Base-by-base conservation (phyloP, 306 rosid species). In the Vigna angularis region DNA sequence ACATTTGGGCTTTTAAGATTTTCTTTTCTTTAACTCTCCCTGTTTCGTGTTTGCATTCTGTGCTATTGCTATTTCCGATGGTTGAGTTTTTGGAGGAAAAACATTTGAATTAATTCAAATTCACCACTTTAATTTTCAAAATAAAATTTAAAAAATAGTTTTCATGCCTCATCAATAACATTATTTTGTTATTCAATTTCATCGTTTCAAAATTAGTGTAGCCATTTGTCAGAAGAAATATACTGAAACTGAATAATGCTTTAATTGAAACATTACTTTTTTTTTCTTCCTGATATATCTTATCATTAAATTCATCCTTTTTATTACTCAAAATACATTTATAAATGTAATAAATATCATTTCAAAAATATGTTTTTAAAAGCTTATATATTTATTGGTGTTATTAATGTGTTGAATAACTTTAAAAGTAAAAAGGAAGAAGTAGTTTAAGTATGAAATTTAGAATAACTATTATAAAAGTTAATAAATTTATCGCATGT, bases 1-100 rank as follows among this genome's bases (percentile, higher is more conserved):
- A 4, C 48, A 13, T 75, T 75, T 50, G 30, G 64, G 55, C 64
- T 76, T 66, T 76, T 36, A 0, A 64, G 2, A 64, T 51, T 76
- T 65, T 63, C 24, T 12, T 47, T 48, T 56, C n/a, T 42, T 45
- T 59, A 45, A 28, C 70, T 61, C 26, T 18, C 15, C 15, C 15
- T 45, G 30, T 28, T 59, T 47, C 48, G 20, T 16, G 58, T 59
- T 42, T 53, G 22, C 38, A 44, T 11, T 36, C 17, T 70, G 9
- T 57, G n/a, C 36, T 6, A 12, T 50, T 57, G 38, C 64, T 6
- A 12, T 1, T 22, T 1, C n/a, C 64, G n/a, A 57, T 12, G 64
- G 0, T 24, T 3, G 4, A 14, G 47, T 62, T 62, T 30, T 62
- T 15, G 68, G 45, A 32, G 22, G 24, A 62, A 62, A 62, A 32